Percentiles rank a stretch among this genome's conserved stretches.
Conservation (phyloP, 139 green algal species). For the Micractinium sp. region DNA sequence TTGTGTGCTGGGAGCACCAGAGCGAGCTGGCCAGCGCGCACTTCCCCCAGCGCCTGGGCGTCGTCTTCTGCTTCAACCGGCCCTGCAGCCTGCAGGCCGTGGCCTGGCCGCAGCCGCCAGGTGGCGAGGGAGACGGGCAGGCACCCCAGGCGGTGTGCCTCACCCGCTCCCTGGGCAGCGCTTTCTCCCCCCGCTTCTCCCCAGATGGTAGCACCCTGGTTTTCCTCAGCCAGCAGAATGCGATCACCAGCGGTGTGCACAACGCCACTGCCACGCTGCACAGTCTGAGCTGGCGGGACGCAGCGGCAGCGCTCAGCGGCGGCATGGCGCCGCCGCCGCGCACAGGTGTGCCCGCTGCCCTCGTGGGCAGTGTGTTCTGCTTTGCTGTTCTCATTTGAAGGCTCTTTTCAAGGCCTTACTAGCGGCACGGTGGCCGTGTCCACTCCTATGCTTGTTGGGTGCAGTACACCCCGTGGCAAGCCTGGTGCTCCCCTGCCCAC, state of each 20-base stretch:
- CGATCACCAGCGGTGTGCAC: constrained; percentile 76
- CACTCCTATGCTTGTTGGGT: not conserved
- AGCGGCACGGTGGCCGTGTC: not conserved
- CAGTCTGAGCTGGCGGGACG: constrained; percentile 58
- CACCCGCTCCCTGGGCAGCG: constrained; percentile 40
- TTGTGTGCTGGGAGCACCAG: constrained; percentile 80
- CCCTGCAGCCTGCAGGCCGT: constrained; percentile 68
- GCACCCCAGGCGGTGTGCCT: constrained; percentile 22
- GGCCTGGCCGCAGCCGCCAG: constrained; percentile 24
- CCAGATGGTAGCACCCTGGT: constrained; percentile 73
- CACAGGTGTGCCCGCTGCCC: not conserved
- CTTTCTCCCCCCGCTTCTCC: constrained; percentile 69
- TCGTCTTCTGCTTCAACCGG: constrained; percentile 93
- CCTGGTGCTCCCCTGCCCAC: not conserved
- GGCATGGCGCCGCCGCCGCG: not conserved
- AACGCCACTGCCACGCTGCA: constrained; percentile 72
- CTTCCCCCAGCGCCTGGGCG: constrained; percentile 79
- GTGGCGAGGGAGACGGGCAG: no score
- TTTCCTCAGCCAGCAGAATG: constrained; percentile 77
- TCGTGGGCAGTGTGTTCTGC: not conserved
- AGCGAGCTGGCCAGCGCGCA: constrained; percentile 47
- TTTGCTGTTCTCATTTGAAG: not conserved
- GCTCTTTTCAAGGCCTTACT: not conserved
- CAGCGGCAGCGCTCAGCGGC: not conserved
- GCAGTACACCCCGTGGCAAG: not conserved